Base-by-base conservation (phyloP, 306 rosid species). In the barrel medic (Medicago truncatula) region DNA sequence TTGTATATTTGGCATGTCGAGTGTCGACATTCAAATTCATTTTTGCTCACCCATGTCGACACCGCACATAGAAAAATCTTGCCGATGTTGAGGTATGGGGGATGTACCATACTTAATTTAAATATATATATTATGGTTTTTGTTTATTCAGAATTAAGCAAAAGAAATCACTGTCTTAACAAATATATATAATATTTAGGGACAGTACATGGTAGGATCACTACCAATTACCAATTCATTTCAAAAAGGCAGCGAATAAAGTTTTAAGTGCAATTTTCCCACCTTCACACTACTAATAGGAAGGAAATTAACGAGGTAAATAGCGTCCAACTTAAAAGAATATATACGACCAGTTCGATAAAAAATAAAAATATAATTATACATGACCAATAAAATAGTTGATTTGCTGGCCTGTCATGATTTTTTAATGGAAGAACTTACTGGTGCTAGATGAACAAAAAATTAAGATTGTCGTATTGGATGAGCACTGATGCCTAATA, bases 161-260 rank as follows among this genome's bases (percentile, higher is more conserved):
- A 53, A 40, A 34, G 31, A 62, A 50, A 54, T 76, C 50, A 64
- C 44, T 12, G 75, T 23, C 60, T 69, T 57, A 4, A 4, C 8
- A 8, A 10, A 6, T 16, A 20, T 10, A 56, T 18, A 20, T 57
- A 21, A 8, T 46, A 59, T 36, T 15, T n/a, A 16, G 31, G 17
- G 31, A 8, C 11, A 23, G 7, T 13, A 41, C 76, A 82, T 79
- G 86, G 78, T 54, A 76, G 49, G 41, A 6, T 66, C 86, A 85
- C 84, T 46, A 61, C n/a, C 39, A 17, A 16, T 58, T 78, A 68
- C 4, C 69, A 76, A 70, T 14, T 25, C 25, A 28, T 47, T 44
- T n/a, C 0, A 70, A n/a, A 31, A 70, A 25, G 11, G 70, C 2
- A 66, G 15, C 14, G n/a, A 40, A 17, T 41, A 60, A 60, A 60